These are phyloP conservation scores for Vachellia collinsii DNA, from an alignment of 306 rosid species.

Conservation along the genomic window DNA sequence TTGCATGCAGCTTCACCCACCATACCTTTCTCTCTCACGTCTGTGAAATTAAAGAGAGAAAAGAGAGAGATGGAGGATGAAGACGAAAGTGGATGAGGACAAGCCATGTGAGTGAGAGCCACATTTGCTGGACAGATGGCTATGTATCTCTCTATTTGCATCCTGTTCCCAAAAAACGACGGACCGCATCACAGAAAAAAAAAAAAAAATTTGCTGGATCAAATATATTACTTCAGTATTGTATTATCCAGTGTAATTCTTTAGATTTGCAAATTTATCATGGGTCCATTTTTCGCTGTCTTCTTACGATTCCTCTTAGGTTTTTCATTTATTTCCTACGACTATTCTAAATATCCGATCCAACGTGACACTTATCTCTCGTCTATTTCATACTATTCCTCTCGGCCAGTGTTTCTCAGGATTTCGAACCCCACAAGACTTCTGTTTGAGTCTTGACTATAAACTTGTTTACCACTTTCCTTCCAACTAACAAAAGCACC, in stretches of 20 bases:
- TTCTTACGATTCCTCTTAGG: neutral
- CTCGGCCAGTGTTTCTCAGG: neutral
- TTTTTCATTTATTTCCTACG: no score
- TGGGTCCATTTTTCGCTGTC: conserved; percentile 30
- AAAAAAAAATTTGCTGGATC: neutral
- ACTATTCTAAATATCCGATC: no score
- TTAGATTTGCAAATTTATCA: conserved; percentile 8
- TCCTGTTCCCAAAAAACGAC: conserved; percentile 8
- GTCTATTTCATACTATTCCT: neutral
- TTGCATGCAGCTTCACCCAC: neutral
- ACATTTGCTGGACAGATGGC: conserved; percentile 20
- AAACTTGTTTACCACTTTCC: neutral
- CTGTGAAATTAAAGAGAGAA: neutral
- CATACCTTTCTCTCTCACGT: neutral
- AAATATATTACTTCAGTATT: neutral
- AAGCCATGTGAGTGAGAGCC: conserved; percentile 27
- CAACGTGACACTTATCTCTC: no score
- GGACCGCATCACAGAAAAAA: neutral
- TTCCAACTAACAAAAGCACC: neutral
- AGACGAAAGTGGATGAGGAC: neutral
- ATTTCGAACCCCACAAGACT: neutral
- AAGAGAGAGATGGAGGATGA: neutral
- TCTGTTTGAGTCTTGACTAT: neutral
- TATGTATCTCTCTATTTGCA: neutral
- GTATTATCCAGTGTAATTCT: neutral